Evolutionary conservation across 1,284 basidiomycete species (phyloP).

Genomic region (Schizopora paradoxa): DNA sequence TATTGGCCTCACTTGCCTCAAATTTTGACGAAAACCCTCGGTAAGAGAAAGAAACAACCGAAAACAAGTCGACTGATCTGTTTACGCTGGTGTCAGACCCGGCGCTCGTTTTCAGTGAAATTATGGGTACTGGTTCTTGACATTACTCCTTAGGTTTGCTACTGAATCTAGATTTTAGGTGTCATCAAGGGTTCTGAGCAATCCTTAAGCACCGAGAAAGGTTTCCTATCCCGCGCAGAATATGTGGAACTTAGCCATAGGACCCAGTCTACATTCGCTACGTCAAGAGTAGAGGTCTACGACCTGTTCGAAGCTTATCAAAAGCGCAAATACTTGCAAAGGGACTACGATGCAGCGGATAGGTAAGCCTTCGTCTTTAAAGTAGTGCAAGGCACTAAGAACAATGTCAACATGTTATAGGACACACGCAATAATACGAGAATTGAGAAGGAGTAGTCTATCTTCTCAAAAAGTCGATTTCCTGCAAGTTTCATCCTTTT

Average conservation of each 20-base stretch:
- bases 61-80: neutral
- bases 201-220: constrained; percentile 31
- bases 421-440: constrained; percentile 47
- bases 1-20: constrained; percentile 68
- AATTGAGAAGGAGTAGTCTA: constrained; percentile 29
- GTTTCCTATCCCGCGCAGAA: constrained; percentile 38
- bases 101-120: constrained; percentile 60
- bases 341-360: constrained; percentile 60
- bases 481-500: constrained; percentile 37
- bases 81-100: constrained; percentile 39
- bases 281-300: constrained; percentile 45
- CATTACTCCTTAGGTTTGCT: neutral
- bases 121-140: constrained; percentile 45
- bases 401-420: constrained; percentile 26
- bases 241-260: constrained; percentile 48
- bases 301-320: constrained; percentile 50
- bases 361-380: constrained; percentile 33
- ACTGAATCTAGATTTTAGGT: constrained; percentile 33
- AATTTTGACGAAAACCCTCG: constrained; percentile 46
- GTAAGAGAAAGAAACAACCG: constrained; percentile 30
- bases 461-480: constrained; percentile 47
- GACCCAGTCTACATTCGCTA: constrained; percentile 49
- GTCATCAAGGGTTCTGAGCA: constrained; percentile 64
- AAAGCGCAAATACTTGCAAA: constrained; percentile 37
- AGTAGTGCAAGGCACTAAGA: too few relatives aligned